Conservation (phyloP, 768 basidiomycete genomes). For the Lactifluus rugatus region DNA sequence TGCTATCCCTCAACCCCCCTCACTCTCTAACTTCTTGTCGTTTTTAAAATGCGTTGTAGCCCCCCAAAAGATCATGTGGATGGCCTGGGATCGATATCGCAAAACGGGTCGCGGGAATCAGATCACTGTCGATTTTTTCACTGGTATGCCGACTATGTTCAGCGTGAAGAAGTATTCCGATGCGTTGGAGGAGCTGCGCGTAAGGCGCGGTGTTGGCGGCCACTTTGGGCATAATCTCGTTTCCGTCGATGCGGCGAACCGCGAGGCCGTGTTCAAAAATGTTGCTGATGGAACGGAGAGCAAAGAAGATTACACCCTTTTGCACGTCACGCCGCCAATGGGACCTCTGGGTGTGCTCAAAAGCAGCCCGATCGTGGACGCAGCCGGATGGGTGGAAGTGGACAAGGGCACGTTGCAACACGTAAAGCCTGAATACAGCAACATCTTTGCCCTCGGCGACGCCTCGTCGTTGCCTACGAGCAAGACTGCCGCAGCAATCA, state of each 20-base stretch:
- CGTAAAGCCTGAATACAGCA: conserved; percentile 65
- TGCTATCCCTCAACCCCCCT: background rate
- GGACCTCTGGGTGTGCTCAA: conserved; percentile 78
- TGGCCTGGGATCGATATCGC: conserved; percentile 80
- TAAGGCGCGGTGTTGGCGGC: conserved; percentile 71
- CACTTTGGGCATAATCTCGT: conserved; percentile 78
- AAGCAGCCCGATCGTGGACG: conserved; percentile 66
- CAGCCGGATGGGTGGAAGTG: conserved; percentile 84
- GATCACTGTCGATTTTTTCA: conserved; percentile 69
- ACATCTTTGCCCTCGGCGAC: conserved; percentile 90
- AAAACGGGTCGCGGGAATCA: conserved; percentile 47
- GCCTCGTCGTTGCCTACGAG: conserved; percentile 86
- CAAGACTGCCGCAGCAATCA: conserved; percentile 94
- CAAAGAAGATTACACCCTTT: conserved; percentile 66
- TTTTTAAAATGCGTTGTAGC: conserved; percentile 32
- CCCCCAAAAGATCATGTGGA: conserved; percentile 94
- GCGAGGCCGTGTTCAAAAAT: conserved; percentile 78
- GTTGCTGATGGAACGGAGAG: conserved; percentile 52
- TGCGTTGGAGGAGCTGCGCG: conserved; percentile 66
- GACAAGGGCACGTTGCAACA: conserved; percentile 75
- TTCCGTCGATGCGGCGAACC: conserved; percentile 57
- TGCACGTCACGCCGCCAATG: conserved; percentile 91
- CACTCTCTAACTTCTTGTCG: background rate
- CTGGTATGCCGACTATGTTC: conserved; percentile 94
- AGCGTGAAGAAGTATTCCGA: conserved; percentile 93